Base-by-base conservation (phyloP, 2,329 filamentous ascomycete species). In the Thielaviopsis euricoi region DNA sequence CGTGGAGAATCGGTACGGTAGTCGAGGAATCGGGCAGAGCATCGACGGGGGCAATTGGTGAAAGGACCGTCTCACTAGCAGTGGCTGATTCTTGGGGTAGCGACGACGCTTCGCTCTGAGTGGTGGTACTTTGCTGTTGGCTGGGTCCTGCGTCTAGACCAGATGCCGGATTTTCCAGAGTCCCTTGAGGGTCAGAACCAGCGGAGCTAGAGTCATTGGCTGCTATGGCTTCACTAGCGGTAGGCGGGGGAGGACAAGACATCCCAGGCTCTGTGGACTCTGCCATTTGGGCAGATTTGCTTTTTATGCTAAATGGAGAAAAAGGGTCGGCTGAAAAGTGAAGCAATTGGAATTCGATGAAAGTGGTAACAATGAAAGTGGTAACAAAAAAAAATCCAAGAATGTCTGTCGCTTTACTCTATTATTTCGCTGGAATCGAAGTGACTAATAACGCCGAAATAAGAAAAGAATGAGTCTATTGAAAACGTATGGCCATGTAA, bases 1-100 rank as follows among this genome's bases (percentile, higher is more conserved):
- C 22, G 49, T 56, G 49, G 23, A 56, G 48, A 53, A 55, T 56
- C 23, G 46, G 53, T 9, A 59, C 37, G 26, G 58, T 23, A 3
- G 53, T 56, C 23, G 33, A 22, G 50, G 37, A 22, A 49, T 21
- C 53, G 43, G 37, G 22, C 21, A 40, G 23, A 29, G 56, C 37
- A 53, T 58, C 52, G 26, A 29, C 33, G 23, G 48, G 33, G 6
- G 48, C 40, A 12, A 40, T 48, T 48, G 43, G 43, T 48, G 19
- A n/a, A 10, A 48, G 43, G 3, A 19, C n/a, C n/a, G 22, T 37
- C 25, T 50, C 12, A 19, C 10, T 50, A 29, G 43, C 13, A 48
- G 54, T n/a, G 23, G 48, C 37, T 17, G 54, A 21, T 56, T 37
- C 53, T 25, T 48, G 37, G 23, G 53, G 25, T 21, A 21, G 22